Base-by-base conservation (phyloP, 2,329 filamentous ascomycete species). In the Phialophora macrospora region DNA sequence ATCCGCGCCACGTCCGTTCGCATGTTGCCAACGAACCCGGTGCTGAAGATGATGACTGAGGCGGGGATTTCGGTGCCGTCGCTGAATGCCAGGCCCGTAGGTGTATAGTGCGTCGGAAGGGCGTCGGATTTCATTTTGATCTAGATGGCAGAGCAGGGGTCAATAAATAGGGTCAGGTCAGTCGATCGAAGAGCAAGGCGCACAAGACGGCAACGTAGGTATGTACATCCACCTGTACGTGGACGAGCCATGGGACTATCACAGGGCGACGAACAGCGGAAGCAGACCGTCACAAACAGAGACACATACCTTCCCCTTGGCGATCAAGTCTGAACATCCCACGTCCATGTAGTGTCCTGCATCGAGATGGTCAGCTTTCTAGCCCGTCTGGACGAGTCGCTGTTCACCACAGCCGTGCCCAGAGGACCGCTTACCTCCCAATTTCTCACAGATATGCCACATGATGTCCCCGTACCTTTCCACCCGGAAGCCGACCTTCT, bases 311-410 rank as follows among this genome's bases (percentile, higher is more conserved):
- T 9, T 30, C 17, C 80, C 79, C 5, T 79, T 74, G 9, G 78
- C 72, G 48, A 83, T 81, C 57, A 79, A 74, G 30, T 74, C 73
- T 0, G 75, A 80, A 2, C 75, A 76, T 0, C 81, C 81, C 26
- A 81, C 78, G 63, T 83, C 81, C 56, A 83, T 77, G 66, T 82
- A 83, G 69, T 83, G 80, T 0, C 81, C 58, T 60, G 32, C 12
- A 24, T 24, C 20, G 12, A 44, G 38, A 17, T 30, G 5, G 46
- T 60, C 24, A 60, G 58, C 58, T 12, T 12, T 34, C 32, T 34
- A 9, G 9, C 9, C 32, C 32, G 32, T 4, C 1, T 3, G 32
- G 12, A 34, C 8, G 32, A 34, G 32, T 34, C 9, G 32, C 32
- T 11, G 9, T 12, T 12, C 9, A 4, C 32, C 2, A 4, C 12